Evolutionary conservation across 352 stramenopile species (phyloP), one percentile per base, ranked within the genome.

Genomic region (Pythium dissotocum): DNA sequence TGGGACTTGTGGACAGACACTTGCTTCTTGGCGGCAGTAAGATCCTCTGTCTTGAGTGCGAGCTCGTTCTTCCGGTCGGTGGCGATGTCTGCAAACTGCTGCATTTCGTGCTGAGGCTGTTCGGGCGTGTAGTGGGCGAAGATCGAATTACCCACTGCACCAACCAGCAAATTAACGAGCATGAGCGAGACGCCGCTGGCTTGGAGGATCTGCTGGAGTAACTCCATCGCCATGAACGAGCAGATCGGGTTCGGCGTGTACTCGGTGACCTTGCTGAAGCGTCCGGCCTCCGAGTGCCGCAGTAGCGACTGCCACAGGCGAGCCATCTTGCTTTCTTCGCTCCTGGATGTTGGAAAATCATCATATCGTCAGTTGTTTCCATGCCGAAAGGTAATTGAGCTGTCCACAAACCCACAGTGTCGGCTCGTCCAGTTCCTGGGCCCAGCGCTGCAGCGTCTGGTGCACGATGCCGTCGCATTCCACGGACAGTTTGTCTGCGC

Each of bases 111-210:
- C n/a, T 66, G 78, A 6, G 52, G 30, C 33, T 80, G 63, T 5
- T 72, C 71, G 0, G 75, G 71, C 38, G 88, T 77, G 65, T 86
- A 93, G 6, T 65, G 63, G 1, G 51, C 38, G 48, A 89, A 91
- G 21, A 91, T 77, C 8, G 80, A 90, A 65, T 93, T 89, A 32
- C 79, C 75, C 3, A 93, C 68, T 0, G 79, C 82, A 9, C 77
- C 81, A 1, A 90, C 24, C 4, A 93, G 61, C 10, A 90, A 30
- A 18, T 77, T 82, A 1, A 63, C 64, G 26, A 92, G 55, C 57
- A 84, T 62, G 28, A 65, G 36, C 2, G 77, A 82, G 6, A 73
- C 71, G 13, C 79, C 80, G 55, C 73, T 83, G 14, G 59, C 61
- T 9, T 58, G 33, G 6, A 66, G 38, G 38, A 87, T 65, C 66